Evolutionary conservation across 352 stramenopile genomes (phyloP), one percentile per base, ranked within the genome.

Genomic region (Globisporangium recalcitrans): DNA sequence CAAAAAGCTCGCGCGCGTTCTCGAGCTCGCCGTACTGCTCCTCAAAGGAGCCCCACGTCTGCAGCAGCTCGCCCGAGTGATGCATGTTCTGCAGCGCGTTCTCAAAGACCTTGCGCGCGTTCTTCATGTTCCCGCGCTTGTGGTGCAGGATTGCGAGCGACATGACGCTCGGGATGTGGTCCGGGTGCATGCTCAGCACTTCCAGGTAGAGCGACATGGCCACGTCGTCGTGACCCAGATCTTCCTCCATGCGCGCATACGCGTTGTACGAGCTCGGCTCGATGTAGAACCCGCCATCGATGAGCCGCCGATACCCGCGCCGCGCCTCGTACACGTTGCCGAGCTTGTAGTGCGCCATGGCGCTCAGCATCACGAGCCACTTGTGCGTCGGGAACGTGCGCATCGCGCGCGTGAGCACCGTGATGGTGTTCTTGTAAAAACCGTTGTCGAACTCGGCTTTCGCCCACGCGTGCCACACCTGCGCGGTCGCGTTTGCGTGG

Each of bases 381-480:
- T 93, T 92, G 71, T 93, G 77, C 19, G 82, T 90, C 44, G 86
- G 84, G 54, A 90, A 92, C 21, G 67, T 68, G 36, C 73, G 64
- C 71, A 90, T 84, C 5, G 75, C 82, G 32, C 74, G 77, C 32
- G 78, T 65, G 19, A 93, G 69, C 34, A 95, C 83, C 16, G 73
- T 78, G n/a, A 93, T 58, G 16, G 77, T 65, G 62, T 92, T 89
- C 56, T 85, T 82, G 70, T 85, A 93, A 29, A 89, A 64, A 22
- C 86, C 86, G 52, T 73, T 73, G 46, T 92, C 81, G 49, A 76
- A 95, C 67, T 95, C 86, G 48, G 84, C 80, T 65, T 95, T 90
- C 26, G 80, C 86, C 84, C 84, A 95, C 46, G 86, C 86, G 58
- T 95, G 86, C 80, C 83, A 95, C 16, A 95, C 84, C 66, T 95